Evolutionary conservation across 2,329 filamentous ascomycete species (phyloP), one percentile per base, ranked within the genome.

Genomic region (Gnomoniopsis smithogilvyi): DNA sequence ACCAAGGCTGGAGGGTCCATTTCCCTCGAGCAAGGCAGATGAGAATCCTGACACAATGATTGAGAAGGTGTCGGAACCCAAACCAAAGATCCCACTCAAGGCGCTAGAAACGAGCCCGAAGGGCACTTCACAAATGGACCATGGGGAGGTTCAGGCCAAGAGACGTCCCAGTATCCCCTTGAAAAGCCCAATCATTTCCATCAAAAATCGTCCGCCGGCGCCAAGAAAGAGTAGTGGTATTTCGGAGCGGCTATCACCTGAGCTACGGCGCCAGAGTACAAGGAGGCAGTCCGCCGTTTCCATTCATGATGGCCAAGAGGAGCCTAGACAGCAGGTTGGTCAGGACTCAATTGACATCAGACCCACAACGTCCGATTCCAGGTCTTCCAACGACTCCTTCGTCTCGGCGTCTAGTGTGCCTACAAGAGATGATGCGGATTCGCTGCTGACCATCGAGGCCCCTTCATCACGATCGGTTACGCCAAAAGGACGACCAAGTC

Each of bases 341-440:
- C 24, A 51, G 17, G 21, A 51, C 15, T 47, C 41, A 17, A 14
- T 46, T 6, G 53, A 51, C 19, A 54, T 30, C 2, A 57, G 61
- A 38, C 64, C 63, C 8, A 43, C 59, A 14, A 69, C 67, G 2
- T 60, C 62, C 26, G 63, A 67, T 41, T 75, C 76, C 3, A 67
- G 64, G 6, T 78, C 75, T 4, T 80, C 78, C 3, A 67, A 78
- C 62, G 78, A 80, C 56, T 79, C 75, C 1, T 81, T 81, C 63
- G 77, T 73, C 54, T 70, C 75, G 34, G 67, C 70, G 47, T 70
- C 72, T 45, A 71, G 70, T 22, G 61, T 63, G 38, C 64, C 53
- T 10, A 54, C 53, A 12, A 50, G 57, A 14, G 54, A 52, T 14
- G 57, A 60, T 14, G 54, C 53, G 38, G 57, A 52, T 33, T 52